Evolutionary conservation across 2,329 filamentous ascomycete genomes (phyloP), one percentile per base, ranked within the genome.

Genomic region (Apiospora phragmitis): DNA sequence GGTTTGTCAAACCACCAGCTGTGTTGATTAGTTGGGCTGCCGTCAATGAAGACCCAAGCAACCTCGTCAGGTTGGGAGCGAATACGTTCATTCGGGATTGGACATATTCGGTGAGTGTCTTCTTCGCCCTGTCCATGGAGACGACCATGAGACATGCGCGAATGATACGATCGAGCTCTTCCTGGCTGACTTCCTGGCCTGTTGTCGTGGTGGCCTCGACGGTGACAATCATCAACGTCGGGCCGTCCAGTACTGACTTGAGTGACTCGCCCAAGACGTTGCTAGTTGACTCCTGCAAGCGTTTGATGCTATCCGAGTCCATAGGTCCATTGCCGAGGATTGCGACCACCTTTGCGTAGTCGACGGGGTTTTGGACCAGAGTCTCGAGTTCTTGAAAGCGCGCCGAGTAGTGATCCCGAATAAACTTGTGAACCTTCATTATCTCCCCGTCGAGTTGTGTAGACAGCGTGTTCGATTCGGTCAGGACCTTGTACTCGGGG

Each of bases 51-150:
- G 55, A 62, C 24, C 96, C 96, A 71, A 99, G 93, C 24, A 99
- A 88, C 1, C 91, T 91, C 0, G 96, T 97, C 69, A 98, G 83
- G 77, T 99, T 99, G 0, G 96, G 96, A 5, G 96, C 96, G 79
- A 98, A 98, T 43, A 97, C 87, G 75, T 93, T 96, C 94, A 99
- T 98, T 72, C 96, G 93, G 45, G 95, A 98, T 82, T 98, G 94
- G 21, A 99, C 96, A 78, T 97, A 99, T 79, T 96, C 92, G 1
- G 94, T 97, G 69, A 99, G 87, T 0, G 91, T 93, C 72, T 89
- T 92, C 82, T 98, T 98, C 38, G 95, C 94, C 74, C 88, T 91
- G 80, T 98, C 94, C 12, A 99, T 90, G 47, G 91, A 88, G n/a
- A 98, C 86, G 12, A 94, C 92, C 90, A 97, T 96, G 74, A 94